Evolutionary conservation across 345 rosid genomes (phyloP).

Genomic region (Adansonia digitata): DNA sequence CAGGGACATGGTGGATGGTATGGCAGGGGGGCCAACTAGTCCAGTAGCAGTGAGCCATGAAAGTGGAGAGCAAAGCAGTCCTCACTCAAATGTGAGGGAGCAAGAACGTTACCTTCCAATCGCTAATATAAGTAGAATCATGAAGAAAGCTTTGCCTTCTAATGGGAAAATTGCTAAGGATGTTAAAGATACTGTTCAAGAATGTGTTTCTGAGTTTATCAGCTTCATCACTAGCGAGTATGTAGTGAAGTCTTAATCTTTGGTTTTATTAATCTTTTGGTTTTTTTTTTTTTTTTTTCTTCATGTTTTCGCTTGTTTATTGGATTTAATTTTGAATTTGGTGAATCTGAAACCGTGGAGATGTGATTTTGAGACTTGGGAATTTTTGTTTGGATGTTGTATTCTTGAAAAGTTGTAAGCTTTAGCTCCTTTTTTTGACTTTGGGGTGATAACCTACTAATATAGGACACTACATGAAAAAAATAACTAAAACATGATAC

Average conservation of each 20-base stretch:
- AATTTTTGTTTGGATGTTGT: not conserved
- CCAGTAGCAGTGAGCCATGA: constrained; percentile 10
- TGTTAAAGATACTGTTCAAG: constrained; percentile 10
- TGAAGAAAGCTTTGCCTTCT: constrained; percentile 8
- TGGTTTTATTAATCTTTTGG: not conserved
- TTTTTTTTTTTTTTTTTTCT: not conserved
- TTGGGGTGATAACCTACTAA: too few species aligned
- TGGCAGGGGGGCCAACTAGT: constrained; percentile 3
- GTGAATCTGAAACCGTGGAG: not conserved
- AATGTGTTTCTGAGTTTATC: constrained; percentile 12
- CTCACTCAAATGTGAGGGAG: constrained; percentile 4
- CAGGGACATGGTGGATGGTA: not conserved
- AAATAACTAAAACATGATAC: too few species aligned
- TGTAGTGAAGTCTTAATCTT: not conserved
- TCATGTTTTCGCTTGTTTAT: too few species aligned
- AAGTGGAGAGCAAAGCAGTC: constrained; percentile 12
- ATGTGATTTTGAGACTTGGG: not conserved
- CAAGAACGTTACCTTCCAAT: constrained; percentile 12
- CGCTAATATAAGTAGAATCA: constrained; percentile 11
- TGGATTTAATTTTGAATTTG: not conserved
- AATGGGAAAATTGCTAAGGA: constrained; percentile 14
- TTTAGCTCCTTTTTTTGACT: not conserved
- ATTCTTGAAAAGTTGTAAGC: not conserved
- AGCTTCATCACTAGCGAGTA: constrained; percentile 15
- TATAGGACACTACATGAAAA: too few species aligned